These are phyloP conservation scores for Phytophthora syringae DNA, from an alignment of 352 stramenopile species.

Conservation along the genomic window DNA sequence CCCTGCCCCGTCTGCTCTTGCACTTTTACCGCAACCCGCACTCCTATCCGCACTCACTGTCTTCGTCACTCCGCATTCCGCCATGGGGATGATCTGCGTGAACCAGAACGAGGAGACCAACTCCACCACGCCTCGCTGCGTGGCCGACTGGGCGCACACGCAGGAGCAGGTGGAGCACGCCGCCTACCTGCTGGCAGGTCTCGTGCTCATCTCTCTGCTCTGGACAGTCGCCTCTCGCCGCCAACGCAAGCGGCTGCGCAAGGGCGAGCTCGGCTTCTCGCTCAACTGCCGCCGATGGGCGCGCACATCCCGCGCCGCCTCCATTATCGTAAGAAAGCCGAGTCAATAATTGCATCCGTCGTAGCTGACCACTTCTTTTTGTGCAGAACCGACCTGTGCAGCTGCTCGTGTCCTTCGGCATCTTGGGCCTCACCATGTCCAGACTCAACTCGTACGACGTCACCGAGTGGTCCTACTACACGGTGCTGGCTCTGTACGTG, in stretches of 20 bases:
- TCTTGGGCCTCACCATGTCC: constrained; percentile 71
- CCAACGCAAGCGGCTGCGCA: constrained; percentile 57
- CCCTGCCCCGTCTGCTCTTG: constrained; percentile 28
- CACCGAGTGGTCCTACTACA: constrained; percentile 66
- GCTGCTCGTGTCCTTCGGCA: constrained; percentile 72
- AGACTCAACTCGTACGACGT: constrained; percentile 83
- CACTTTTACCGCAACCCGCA: constrained; percentile 17
- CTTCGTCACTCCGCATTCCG: constrained; percentile 16
- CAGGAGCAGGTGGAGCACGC: constrained; percentile 75
- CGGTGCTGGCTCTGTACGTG: constrained; percentile 65
- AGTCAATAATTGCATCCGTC: neutral
- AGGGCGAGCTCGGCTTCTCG: constrained; percentile 82
- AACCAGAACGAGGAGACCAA: constrained; percentile 59
- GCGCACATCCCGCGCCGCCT: constrained; percentile 70
- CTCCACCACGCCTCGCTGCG: constrained; percentile 54
- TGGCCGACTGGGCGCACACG: constrained; percentile 77
- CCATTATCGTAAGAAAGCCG: constrained; percentile 62
- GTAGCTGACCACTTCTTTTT: constrained; percentile 5
- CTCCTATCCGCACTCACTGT: constrained; percentile 15
- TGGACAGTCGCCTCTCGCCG: constrained; percentile 69
- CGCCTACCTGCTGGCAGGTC: constrained; percentile 45
- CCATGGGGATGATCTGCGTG: constrained; percentile 72
- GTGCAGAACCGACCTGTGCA: constrained; percentile 80
- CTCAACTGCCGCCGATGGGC: constrained; percentile 78
- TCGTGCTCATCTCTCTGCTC: constrained; percentile 53